Base-by-base conservation (phyloP, 2,329 filamentous ascomycete species). In the Elsinoe necatrix region DNA sequence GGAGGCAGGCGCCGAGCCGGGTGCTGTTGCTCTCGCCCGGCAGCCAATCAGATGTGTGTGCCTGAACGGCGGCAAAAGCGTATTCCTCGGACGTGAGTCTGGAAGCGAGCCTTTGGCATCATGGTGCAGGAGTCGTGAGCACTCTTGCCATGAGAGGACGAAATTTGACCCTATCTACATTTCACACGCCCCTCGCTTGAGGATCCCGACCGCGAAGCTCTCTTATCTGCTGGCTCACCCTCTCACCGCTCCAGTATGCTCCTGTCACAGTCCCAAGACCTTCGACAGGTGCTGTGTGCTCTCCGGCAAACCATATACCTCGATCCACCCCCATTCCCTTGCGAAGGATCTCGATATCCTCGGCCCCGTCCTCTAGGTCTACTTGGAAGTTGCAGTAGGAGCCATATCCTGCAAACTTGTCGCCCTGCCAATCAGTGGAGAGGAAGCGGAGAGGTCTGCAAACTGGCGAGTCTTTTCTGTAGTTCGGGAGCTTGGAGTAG, bases 191-290 rank as follows among this genome's bases (percentile, higher is more conserved):
- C 4, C 27, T 29, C 9, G n/a, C 27, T 29, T 9, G 27, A 29
- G 27, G 4, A 37, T 37, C 34, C 34, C 34, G 14, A 37, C 14
- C 14, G 12, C 14, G 12, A 3, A 12, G 34, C 34, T 42, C 21
- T 6, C 11, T 63, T 58, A 55, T 29, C 29, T 58, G 29, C 16
- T 16, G 8, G 21, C 48, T 35, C 6, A 55, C 50, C 16, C 18
- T 43, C 16, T 55, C 35, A 2, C 50, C 55, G 27, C 55, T 57
- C 57, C 54, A 56, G 25, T 58, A 51, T 16, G 57, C 57, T 7
- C 57, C 57, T 11, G 54, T 54, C 18, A 58, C 57, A n/a, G 57
- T 58, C 18, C 57, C 57, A 2, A 58, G 39, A 21, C 31, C 57
- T 5, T n/a, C n/a, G 18, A 39, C 5, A 4, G 57, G 57, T 16